A percentile compares a stretch with the other conserved stretches of the same genome.
These are phyloP conservation scores for Starmerella kuoi DNA, from an alignment of 805 yeast genomes.

Conservation along the genomic window DNA sequence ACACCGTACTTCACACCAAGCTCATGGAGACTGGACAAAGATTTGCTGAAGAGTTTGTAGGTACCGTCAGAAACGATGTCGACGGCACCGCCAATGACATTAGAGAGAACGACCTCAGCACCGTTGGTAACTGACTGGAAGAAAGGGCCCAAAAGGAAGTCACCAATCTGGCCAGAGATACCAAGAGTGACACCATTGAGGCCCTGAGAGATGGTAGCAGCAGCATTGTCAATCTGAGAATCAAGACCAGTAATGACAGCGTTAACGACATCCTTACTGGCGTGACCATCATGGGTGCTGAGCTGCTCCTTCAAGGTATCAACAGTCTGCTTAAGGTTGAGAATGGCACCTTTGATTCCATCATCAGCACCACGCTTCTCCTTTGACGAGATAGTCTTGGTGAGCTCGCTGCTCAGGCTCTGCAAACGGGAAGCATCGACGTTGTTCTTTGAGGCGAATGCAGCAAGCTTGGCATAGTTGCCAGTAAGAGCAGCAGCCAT, in stretches of 20 bases:
- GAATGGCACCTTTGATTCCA: constrained; percentile 16
- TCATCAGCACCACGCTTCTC: constrained; percentile 12
- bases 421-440: constrained; percentile 14
- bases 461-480: constrained; percentile 18
- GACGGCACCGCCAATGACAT: no score
- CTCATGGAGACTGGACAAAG: constrained; percentile 18
- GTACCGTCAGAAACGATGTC: constrained; percentile 25
- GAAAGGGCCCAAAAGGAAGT: no score
- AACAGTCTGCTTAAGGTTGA: constrained; percentile 18
- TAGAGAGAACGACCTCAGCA: no score
- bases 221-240: no score
- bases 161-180: constrained; percentile 21
- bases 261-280: constrained; percentile 19
- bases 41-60: constrained; percentile 16
- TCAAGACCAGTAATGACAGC: no score
- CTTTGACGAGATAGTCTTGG: constrained; percentile 12
- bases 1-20: constrained; percentile 20
- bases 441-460: constrained; percentile 18
- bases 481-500: constrained; percentile 20
- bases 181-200: constrained; percentile 23
- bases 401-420: constrained; percentile 15
- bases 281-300: constrained; percentile 19
- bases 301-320: constrained; percentile 20
- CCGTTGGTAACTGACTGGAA: no score
- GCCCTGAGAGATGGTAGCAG: constrained; percentile 12